Percentiles rank a stretch among this genome's conserved stretches.
Evolutionary conservation across 495 filamentous ascomycete species (phyloP).

Genomic region (Xylaria scruposa): DNA sequence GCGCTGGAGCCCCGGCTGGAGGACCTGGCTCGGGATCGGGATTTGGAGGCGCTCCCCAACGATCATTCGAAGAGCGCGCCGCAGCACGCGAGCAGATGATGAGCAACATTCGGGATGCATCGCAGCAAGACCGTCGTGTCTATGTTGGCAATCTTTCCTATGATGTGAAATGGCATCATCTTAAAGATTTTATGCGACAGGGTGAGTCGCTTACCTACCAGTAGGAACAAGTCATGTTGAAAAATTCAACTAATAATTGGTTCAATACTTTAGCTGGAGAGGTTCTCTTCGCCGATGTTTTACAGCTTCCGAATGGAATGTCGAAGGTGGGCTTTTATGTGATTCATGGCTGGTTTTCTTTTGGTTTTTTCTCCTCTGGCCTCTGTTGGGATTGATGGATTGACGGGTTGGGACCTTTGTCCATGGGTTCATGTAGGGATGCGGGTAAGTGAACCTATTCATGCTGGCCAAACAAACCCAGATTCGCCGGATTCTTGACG

Average conservation of each 20-base stretch:
- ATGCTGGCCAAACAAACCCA: neutral
- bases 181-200: conserved; percentile 99
- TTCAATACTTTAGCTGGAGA: conserved; percentile 77
- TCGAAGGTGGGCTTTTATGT: conserved; percentile 99
- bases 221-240: conserved; percentile 25
- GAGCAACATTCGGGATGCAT: conserved; percentile 88
- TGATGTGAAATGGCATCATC: conserved; percentile 99
- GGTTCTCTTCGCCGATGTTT: conserved; percentile 98
- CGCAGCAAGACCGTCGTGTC: conserved; percentile 98
- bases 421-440: conserved; percentile 96
- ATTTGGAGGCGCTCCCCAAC: conserved; percentile 68
- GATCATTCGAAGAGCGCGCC: conserved; percentile 82
- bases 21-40: conserved; percentile 58
- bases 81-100: conserved; percentile 94
- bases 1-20: conserved; percentile 71
- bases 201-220: conserved; percentile 66
- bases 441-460: conserved; percentile 76
- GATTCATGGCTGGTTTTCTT: conserved; percentile 85
- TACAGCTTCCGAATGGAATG: conserved; percentile 99
- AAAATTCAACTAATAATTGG: conserved; percentile 26
- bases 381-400: conserved; percentile 95
- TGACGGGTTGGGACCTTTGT: conserved; percentile 97
- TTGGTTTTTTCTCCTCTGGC: conserved; percentile 70
- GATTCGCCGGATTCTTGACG: neutral
- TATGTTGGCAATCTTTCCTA: conserved; percentile 99